These are phyloP conservation scores for Podospora didyma DNA, from an alignment of 495 filamentous ascomycete genomes.

Conservation along the genomic window DNA sequence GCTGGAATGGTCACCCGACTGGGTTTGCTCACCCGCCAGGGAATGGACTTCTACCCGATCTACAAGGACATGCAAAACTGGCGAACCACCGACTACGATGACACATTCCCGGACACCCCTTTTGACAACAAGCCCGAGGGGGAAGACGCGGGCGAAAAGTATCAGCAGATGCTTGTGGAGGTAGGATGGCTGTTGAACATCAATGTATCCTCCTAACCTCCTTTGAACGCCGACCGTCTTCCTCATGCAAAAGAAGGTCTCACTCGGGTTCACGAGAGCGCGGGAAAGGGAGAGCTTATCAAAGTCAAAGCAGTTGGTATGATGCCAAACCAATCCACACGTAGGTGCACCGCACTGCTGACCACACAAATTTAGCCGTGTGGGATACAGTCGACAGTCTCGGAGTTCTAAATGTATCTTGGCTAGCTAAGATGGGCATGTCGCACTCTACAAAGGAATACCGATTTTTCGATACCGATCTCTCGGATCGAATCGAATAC, in stretches of 20 bases:
- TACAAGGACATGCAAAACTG: slow-evolving; percentile 61
- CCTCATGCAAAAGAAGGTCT: slow-evolving; percentile 33
- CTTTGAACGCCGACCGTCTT: slow-evolving; percentile 6
- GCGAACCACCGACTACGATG: slow-evolving; percentile 46
- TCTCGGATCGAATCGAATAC: slow-evolving; percentile 56
- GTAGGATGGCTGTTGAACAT: slow-evolving; percentile 14
- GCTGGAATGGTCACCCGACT: slow-evolving; percentile 58
- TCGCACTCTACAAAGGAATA: slow-evolving; percentile 49
- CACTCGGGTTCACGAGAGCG: slow-evolving; percentile 32
- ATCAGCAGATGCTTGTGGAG: slow-evolving; percentile 32
- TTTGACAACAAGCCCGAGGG: slow-evolving; percentile 56
- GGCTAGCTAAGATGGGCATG: slow-evolving; percentile 36
- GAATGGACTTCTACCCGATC: slow-evolving; percentile 62
- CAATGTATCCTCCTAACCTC: neutral
- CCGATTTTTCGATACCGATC: slow-evolving; percentile 56
- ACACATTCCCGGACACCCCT: slow-evolving; percentile 53
- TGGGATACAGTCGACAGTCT: slow-evolving; percentile 61
- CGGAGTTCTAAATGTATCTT: slow-evolving; percentile 43
- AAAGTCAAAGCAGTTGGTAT: slow-evolving; percentile 45
- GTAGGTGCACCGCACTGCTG: neutral
- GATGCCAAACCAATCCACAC: too few relatives aligned
- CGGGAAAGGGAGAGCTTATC: slow-evolving; percentile 34
- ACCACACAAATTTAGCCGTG: slow-evolving; percentile 23
- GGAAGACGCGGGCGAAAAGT: slow-evolving; percentile 26
- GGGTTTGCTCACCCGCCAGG: slow-evolving; percentile 60